Base-by-base conservation (phyloP, 139 green algal genomes). In the Chlorokybus atmophyticus region DNA sequence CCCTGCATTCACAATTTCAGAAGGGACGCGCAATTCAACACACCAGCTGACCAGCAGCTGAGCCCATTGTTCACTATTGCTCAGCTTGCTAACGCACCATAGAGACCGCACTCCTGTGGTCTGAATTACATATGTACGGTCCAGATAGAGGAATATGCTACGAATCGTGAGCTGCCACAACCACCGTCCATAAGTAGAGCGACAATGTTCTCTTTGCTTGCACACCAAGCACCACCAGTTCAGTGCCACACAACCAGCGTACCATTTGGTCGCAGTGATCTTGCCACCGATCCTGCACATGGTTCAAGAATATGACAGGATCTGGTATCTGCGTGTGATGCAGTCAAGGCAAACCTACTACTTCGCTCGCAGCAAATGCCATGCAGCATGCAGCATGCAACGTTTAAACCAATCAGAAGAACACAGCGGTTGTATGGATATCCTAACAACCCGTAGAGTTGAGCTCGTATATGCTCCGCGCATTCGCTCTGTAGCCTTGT, bases 101-200 rank as follows among this genome's bases (percentile, higher is more conserved):
- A 96, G 72, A 25, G 82, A 91, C 40, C 73, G 69, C 28, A 78
- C 68, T 35, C 51, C 48, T 6, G 69, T 55, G 40, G 60, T 64
- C 55, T 71, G 56, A 31, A 95, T 71, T 29, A 94, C 86, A 48
- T 93, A 85, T 1, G 85, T 89, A 52, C 91, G 79, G 75, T 98
- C 91, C 44, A 98, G 74, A 71, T 94, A 94, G 24, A 97, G 71
- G 59, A 96, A 96, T 49, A 98, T 90, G 14, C 83, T 85, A 0
- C 90, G 77, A 21, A 91, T 90, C 29, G 80, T 82, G 35, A 94
- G 79, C 71, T 52, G 44, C 7, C 50, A 17, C 50, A 38, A 4
- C 28, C n/a, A 5, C 17, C 17, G 4, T 21, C 32, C 47, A 19
- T 24, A 59, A 6, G 29, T 7, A 49, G 52, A 50, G 28, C 4